Conservation (phyloP, 2,329 filamentous ascomycete genomes). For the Aspergillus eucalypticola region DNA sequence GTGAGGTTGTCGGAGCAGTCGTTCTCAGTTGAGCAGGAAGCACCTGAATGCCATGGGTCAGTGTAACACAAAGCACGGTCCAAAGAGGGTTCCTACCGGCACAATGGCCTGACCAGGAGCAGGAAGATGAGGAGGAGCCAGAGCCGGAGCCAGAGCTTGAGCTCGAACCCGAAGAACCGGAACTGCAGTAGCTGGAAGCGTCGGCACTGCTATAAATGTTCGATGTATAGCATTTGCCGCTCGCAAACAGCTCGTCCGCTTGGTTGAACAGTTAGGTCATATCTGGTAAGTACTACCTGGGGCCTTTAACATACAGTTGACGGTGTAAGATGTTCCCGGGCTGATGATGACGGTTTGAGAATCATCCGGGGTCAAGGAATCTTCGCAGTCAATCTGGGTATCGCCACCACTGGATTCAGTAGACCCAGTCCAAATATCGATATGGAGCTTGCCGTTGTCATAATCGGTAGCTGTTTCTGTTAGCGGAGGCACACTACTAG, state of each 20-base stretch:
- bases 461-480: constrained; percentile 8
- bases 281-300: no score
- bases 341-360: background rate
- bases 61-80: background rate
- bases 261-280: background rate
- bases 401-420: background rate
- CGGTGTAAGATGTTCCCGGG: background rate
- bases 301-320: background rate
- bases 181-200: constrained; percentile 1
- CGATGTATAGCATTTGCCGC: constrained; percentile 6
- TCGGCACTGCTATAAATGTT: background rate
- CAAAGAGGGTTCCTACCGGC: background rate
- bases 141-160: background rate
- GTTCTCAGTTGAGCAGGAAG: constrained; percentile 2
- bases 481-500: background rate
- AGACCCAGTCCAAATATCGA: constrained; percentile 18
- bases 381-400: constrained; percentile 11
- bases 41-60: background rate
- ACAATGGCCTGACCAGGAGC: background rate
- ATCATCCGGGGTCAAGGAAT: constrained; percentile 6
- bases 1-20: constrained; percentile 6
- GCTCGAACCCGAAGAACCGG: background rate
- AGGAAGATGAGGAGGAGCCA: background rate
- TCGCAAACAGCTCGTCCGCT: constrained; percentile 1
- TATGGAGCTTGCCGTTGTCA: constrained; percentile 7